A percentile compares a stretch with the other conserved stretches of the same genome.
Conservation (phyloP, 192 early-diverging fungal species). For the Jimgerdemannia flammicorona region DNA sequence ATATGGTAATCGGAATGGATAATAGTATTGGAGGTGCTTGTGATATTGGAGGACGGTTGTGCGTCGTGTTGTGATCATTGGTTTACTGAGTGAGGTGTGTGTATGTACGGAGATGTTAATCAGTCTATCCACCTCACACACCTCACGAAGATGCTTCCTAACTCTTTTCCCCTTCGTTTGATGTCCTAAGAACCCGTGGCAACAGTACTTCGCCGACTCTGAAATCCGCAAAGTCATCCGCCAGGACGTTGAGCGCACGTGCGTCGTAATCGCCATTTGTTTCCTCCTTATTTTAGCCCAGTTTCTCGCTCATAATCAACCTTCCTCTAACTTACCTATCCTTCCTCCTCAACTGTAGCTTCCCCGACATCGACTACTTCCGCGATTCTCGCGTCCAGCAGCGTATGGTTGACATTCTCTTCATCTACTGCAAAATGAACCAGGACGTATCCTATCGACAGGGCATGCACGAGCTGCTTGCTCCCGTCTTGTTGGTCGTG, state of each 20-base stretch:
- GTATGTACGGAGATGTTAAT: not conserved
- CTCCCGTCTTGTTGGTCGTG: slow-evolving; percentile 76
- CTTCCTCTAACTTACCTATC: not conserved
- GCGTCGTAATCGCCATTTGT: no score
- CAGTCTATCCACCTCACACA: not conserved
- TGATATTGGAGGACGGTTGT: slow-evolving; percentile 25
- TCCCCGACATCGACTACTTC: slow-evolving; percentile 88
- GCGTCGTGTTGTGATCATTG: not conserved
- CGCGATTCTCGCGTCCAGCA: slow-evolving; percentile 58
- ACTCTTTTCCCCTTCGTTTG: slow-evolving; percentile 2
- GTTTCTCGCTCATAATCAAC: not conserved
- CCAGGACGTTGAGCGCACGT: slow-evolving; percentile 90
- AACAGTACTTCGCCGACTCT: slow-evolving; percentile 84
- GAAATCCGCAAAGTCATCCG: slow-evolving; percentile 81
- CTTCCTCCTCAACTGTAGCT: slow-evolving; percentile 16
- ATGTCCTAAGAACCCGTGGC: slow-evolving; percentile 79
- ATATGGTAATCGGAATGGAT: no score
- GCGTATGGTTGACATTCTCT: slow-evolving; percentile 75
- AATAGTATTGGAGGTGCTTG: no score
- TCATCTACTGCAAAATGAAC: slow-evolving; percentile 91
- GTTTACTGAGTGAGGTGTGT: not conserved
- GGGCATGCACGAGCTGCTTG: slow-evolving; percentile 97
- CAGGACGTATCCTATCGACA: slow-evolving; percentile 89
- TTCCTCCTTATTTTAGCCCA: slow-evolving; percentile 25
- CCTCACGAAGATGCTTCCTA: not conserved